These are phyloP conservation scores for Pythium aphanidermatum DNA, from an alignment of 352 stramenopile species.

Conservation along the genomic window DNA sequence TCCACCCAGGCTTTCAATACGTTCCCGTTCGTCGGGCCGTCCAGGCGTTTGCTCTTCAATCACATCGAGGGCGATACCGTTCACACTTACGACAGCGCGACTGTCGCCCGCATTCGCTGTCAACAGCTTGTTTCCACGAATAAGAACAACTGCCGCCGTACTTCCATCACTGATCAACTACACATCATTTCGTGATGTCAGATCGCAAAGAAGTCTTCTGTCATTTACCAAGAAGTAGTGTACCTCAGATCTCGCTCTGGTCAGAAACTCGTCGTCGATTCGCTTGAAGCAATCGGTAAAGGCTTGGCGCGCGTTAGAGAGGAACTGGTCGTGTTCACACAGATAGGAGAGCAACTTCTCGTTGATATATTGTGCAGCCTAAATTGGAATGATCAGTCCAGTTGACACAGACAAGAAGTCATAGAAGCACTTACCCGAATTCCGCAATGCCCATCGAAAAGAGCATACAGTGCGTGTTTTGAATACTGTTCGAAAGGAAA, in stretches of 20 bases:
- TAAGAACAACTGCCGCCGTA: slow-evolving; percentile 73
- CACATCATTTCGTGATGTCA: background rate
- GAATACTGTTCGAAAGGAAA: slow-evolving; percentile 32
- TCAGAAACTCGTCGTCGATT: slow-evolving; percentile 77
- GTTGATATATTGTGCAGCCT: slow-evolving; percentile 76
- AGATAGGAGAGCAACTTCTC: slow-evolving; percentile 65
- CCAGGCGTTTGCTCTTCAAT: slow-evolving; percentile 86
- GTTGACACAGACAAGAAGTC: background rate
- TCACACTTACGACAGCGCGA: slow-evolving; percentile 76
- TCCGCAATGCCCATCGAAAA: slow-evolving; percentile 83
- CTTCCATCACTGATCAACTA: slow-evolving; percentile 57
- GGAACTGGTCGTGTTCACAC: slow-evolving; percentile 60
- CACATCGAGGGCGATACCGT: slow-evolving; percentile 74
- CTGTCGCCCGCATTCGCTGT: slow-evolving; percentile 88
- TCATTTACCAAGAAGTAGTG: background rate
- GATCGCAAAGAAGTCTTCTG: background rate
- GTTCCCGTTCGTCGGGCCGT: slow-evolving; percentile 54
- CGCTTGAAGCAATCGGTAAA: slow-evolving; percentile 71
- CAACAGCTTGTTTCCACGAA: slow-evolving; percentile 73
- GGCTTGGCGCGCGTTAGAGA: slow-evolving; percentile 45
- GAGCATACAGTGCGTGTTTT: slow-evolving; percentile 67
- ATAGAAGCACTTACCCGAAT: slow-evolving; percentile 40
- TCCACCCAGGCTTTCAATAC: slow-evolving; percentile 67
- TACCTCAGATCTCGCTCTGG: slow-evolving; percentile 52
- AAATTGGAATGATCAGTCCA: no score